phyloP scores from a whole-genome alignment of 345 rosid genomes.

The Corymbia maculata region DNA sequence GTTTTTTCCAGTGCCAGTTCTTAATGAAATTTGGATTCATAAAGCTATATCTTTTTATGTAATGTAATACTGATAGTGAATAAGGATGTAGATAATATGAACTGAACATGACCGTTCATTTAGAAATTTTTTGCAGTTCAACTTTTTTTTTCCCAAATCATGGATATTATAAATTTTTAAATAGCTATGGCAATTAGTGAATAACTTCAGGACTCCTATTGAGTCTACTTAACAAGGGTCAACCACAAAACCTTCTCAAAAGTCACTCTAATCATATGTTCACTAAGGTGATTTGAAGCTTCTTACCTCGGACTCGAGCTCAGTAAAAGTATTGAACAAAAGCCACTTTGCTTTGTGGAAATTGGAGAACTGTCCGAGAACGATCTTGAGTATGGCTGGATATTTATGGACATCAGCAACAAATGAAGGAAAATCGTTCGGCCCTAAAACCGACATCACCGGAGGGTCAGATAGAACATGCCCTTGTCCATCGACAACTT shows the following conservation, averaged over 20 bases:
- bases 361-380: conserved; percentile 21
- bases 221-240: background rate
- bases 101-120: background rate
- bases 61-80: background rate
- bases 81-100: background rate
- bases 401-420: conserved; percentile 8
- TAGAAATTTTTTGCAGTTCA: background rate
- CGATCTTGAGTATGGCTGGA: background rate
- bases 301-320: conserved; percentile 41
- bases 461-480: conserved; percentile 5
- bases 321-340: conserved; percentile 36
- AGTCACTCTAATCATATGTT: background rate
- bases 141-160: background rate
- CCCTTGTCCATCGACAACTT: background rate
- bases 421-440: conserved; percentile 29
- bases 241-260: background rate
- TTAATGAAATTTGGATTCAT: background rate
- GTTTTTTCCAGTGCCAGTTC: background rate
- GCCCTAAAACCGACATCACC: conserved; percentile 19
- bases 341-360: conserved; percentile 18
- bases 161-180: background rate
- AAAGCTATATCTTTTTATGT: background rate
- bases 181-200: background rate
- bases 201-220: background rate
- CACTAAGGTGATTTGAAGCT: conserved; percentile 14